These are phyloP conservation scores for Musa schizocarpa DNA, from an alignment of 176 grass and related monocot species.

Conservation along the genomic window DNA sequence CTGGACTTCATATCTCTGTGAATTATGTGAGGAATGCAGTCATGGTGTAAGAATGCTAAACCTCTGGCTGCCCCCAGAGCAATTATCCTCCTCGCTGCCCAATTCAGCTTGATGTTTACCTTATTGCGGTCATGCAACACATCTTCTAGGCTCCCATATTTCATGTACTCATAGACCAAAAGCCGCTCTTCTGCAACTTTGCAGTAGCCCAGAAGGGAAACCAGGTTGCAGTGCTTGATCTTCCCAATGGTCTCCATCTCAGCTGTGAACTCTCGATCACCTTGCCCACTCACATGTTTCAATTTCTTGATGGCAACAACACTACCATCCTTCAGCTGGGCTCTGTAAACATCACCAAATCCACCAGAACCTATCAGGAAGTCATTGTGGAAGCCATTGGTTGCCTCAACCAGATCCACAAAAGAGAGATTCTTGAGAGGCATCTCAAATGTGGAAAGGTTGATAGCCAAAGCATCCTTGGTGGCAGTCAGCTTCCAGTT, in stretches of 20 bases:
- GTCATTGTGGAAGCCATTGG: constrained; percentile 22
- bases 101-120: constrained; percentile 16
- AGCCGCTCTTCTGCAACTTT: constrained; percentile 22
- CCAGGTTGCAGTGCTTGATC: constrained; percentile 28
- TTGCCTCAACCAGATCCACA: constrained; percentile 16
- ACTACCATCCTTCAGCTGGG: constrained; percentile 21
- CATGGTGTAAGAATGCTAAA: constrained; percentile 25
- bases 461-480: constrained; percentile 12
- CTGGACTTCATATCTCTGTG: constrained; percentile 32
- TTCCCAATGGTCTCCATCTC: constrained; percentile 32
- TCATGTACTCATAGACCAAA: constrained; percentile 27
- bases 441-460: constrained; percentile 17
- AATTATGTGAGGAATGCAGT: constrained; percentile 23
- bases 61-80: constrained; percentile 22
- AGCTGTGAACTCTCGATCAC: constrained; percentile 22
- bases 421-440: constrained; percentile 21
- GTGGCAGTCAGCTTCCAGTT: constrained; percentile 24
- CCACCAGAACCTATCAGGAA: constrained; percentile 20
- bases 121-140: constrained; percentile 19
- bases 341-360: constrained; percentile 24
- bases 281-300: constrained; percentile 24
- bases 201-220: constrained; percentile 25
- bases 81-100: constrained; percentile 21
- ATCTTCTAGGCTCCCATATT: constrained; percentile 25
- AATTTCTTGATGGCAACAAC: constrained; percentile 27